Conservation (phyloP, 495 filamentous ascomycete genomes). For the Venustampulla echinocandica region DNA sequence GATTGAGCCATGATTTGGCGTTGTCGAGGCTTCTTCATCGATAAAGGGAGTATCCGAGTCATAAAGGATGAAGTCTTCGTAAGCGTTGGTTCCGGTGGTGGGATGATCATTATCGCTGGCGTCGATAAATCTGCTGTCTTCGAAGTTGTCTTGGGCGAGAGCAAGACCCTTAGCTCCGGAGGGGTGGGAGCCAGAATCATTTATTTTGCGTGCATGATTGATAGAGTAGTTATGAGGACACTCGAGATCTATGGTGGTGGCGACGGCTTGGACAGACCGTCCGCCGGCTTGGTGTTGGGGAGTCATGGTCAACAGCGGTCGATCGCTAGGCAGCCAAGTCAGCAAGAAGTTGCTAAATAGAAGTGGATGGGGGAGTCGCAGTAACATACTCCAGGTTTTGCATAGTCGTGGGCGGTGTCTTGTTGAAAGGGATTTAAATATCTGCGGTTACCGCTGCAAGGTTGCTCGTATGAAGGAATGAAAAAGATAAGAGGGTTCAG, state of each 20-base stretch:
- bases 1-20: constrained; percentile 1
- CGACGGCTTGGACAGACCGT: neutral
- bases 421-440: too few relatives aligned
- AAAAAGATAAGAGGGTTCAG: too few relatives aligned
- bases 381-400: neutral
- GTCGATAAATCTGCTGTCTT: neutral
- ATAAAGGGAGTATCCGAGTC: neutral
- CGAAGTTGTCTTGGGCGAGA: neutral
- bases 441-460: too few relatives aligned
- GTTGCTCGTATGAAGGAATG: too few relatives aligned
- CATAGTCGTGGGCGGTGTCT: too few relatives aligned
- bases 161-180: neutral
- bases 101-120: neutral
- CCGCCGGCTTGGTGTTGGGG: neutral
- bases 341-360: neutral
- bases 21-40: neutral
- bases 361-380: neutral
- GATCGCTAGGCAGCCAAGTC: neutral
- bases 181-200: neutral
- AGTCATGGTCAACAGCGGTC: neutral
- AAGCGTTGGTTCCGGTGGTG: neutral
- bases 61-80: neutral
- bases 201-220: neutral
- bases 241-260: neutral
- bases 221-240: neutral